Evolutionary conservation across 176 grass and related monocot species (phyloP), one percentile per base, ranked within the genome.

Genomic region (Musa acuminata): DNA sequence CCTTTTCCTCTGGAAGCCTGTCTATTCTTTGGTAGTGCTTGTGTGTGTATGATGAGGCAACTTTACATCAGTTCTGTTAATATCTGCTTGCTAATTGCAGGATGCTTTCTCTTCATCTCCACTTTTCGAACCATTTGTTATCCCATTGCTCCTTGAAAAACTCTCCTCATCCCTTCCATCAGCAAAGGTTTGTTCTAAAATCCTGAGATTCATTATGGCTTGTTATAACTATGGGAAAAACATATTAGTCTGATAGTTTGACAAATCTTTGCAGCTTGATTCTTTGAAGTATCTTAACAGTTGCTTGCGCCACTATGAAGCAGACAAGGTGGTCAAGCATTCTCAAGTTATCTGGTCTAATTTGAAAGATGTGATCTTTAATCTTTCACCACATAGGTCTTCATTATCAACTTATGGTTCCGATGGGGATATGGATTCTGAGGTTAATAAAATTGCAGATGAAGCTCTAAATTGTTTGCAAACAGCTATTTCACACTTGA

Each of bases 81-180:
- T 83, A 67, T 81, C 72, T 82, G 67, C 71, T 85, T 87, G 26
- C 79, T 24, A 67, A 71, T 80, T 87, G 14, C 94, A 98, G 94
- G 27, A 88, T 80, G 83, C 88, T 62, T 89, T 98, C 78, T 93
- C 87, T 82, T 87, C 90, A 76, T 83, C 86, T 11, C 79, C 86
- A 72, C 82, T 85, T 82, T 91, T 93, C 8, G 94, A 90, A 71
- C 87, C 85, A 64, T 83, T 88, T 83, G 84, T 75, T 49, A 90
- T 98, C 72, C 88, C 90, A 78, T 81, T 98, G 80, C 94, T 98
- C 75, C 90, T 98, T 71, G 94, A 98, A 55, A 98, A 98, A 53
- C 88, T 98, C 78, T 87, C 86, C 66, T 88, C 94, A 49, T 85
- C 90, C 67, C 87, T 98, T 84, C 87, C 87, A 66, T 85, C 90